Evolutionary conservation across 2,329 filamentous ascomycete genomes (phyloP).

Genomic region (Aspergillus sp.): DNA sequence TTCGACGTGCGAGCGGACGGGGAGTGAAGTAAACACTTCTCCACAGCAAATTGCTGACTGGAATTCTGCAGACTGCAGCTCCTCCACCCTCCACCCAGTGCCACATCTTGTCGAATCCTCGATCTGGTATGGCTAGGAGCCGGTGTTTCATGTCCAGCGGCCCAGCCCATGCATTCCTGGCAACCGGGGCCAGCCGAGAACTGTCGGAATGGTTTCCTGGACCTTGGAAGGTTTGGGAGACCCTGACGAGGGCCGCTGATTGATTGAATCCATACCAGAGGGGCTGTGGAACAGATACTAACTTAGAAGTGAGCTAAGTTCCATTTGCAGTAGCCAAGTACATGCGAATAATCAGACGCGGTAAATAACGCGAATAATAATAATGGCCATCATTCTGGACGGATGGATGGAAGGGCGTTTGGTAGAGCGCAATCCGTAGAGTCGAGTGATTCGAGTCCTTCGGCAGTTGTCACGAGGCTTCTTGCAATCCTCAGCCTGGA

Average conservation of each 20-base stretch:
- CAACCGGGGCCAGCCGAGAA: slow-evolving; percentile 24
- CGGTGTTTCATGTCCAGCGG: slow-evolving; percentile 19
- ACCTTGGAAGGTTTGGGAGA: slow-evolving; percentile 21
- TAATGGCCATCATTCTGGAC: neutral
- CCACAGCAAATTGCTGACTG: slow-evolving; percentile 1
- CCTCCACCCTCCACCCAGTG: slow-evolving; percentile 4
- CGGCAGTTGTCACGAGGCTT: neutral
- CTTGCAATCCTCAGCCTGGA: neutral
- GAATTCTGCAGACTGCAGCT: slow-evolving; percentile 18
- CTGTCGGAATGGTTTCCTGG: slow-evolving; percentile 28
- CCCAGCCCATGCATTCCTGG: slow-evolving; percentile 9
- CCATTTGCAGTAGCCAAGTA: neutral
- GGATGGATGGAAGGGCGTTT: neutral
- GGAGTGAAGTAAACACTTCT: neutral
- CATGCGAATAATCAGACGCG: neutral
- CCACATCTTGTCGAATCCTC: neutral
- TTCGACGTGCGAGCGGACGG: neutral
- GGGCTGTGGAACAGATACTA: slow-evolving; percentile 1
- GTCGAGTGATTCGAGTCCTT: too few species aligned
- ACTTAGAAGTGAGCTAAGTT: neutral
- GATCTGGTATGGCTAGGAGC: slow-evolving; percentile 20
- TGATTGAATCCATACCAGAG: slow-evolving; percentile 11
- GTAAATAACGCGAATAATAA: neutral
- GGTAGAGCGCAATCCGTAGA: neutral
- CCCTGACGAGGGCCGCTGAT: slow-evolving; percentile 22